These are phyloP conservation scores for Hawksworthiomyces lignivorus DNA, from an alignment of 2,329 filamentous ascomycete species.

Conservation along the genomic window DNA sequence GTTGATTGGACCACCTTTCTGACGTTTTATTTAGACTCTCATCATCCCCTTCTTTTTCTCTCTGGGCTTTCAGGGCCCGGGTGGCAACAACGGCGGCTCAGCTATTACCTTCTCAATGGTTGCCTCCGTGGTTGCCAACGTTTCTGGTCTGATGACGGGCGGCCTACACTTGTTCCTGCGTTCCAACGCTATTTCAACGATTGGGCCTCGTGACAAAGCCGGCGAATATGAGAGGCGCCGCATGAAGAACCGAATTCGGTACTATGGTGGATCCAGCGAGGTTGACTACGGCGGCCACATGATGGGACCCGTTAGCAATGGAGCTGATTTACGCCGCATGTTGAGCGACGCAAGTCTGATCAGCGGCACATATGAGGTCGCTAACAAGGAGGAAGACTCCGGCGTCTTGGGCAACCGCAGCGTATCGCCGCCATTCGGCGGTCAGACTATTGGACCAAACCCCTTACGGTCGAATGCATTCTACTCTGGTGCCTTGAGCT, in stretches of 20 bases:
- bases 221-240: conserved; percentile 39
- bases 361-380: conserved; percentile 15
- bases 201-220: conserved; percentile 39
- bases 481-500: conserved; percentile 13
- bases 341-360: conserved; percentile 29
- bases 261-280: conserved; percentile 17
- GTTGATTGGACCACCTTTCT: not conserved
- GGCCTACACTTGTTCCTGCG: conserved; percentile 61
- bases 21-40: conserved; percentile 34
- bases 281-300: conserved; percentile 27
- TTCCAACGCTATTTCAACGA: conserved; percentile 51
- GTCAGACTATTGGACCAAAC: conserved; percentile 14
- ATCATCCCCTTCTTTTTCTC: conserved; percentile 58
- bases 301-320: conserved; percentile 24
- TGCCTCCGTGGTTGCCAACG: conserved; percentile 57
- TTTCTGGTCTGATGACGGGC: conserved; percentile 57
- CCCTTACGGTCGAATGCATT: conserved; percentile 28
- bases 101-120: conserved; percentile 51
- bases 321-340: conserved; percentile 21
- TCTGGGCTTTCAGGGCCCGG: conserved; percentile 36
- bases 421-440: conserved; percentile 15
- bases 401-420: conserved; percentile 18
- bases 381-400: conserved; percentile 26
- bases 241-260: conserved; percentile 36
- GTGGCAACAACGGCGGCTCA: conserved; percentile 27